Evolutionary conservation across 1,284 basidiomycete species (phyloP), one percentile per base, ranked within the genome.

Genomic region (Anthracocystis walkeri): DNA sequence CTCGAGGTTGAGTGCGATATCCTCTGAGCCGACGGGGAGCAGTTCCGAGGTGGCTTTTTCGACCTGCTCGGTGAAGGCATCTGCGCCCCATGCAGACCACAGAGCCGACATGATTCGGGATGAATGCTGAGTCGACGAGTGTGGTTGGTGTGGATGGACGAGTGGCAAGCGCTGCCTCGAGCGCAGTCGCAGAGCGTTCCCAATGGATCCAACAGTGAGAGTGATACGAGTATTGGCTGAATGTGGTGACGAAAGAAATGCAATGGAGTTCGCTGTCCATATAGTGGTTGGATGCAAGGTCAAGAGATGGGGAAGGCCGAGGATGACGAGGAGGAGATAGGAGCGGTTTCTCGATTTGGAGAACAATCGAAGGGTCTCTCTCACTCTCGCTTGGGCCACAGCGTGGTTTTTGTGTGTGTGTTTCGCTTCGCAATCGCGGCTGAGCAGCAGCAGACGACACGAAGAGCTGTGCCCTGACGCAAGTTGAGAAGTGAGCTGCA

Each of bases 1-100:
- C 84, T 98, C 95, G 71, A 99, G 91, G 82, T 94, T 94, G 75
- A 95, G 89, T 3, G 93, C 93, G 48, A 98, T 95, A 85, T 98
- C 95, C 85, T 96, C 94, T 20, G 87, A 79, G 84, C 87, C 54
- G 75, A 87, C 79, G 44, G 94, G 93, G 55, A 94, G 87, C 33
- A 94, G 88, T 85, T 95, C 93, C 14, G 93, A 94, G 23, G 94
- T 96, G 45, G 93, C 93, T 87, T 93, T 94, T 87, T 95, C 94
- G 31, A 81, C 79, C 44, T 77, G 75, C 27, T 81, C 81, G 10
- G 73, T 72, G 63, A 82, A 82, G 54, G 79, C 73, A 45, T 82
- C 81, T 5, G 79, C 60, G 62, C 75, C 79, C 79, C 81, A 82
- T 31, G 51, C 71, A 21, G 68, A 71, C 77, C 77, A 78, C 6